Base-by-base conservation (phyloP, 2,329 filamentous ascomycete genomes). In the Fusarium burgessii region DNA sequence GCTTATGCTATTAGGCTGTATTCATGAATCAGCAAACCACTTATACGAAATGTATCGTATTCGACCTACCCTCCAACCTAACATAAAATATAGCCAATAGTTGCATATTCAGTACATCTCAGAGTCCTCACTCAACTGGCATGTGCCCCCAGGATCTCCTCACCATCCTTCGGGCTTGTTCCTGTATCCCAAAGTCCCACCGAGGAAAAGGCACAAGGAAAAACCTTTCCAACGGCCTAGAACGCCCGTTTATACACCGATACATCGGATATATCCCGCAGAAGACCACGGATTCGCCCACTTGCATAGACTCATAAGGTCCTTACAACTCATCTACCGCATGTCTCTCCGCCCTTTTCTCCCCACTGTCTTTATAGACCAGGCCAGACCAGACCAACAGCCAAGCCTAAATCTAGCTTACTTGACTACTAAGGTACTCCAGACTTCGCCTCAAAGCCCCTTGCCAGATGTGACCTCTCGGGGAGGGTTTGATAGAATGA, bases 151-250 rank as follows among this genome's bases (percentile, higher is more conserved):
- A 52, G 52, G 23, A 62, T 62, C 50, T 54, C 42, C 49, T 59
- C 32, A 33, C 38, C 33, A 52, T 14, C 32, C 25, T 35, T 42
- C 23, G 27, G 51, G 36, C 45, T 41, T 29, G 66, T 66, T 56
- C 66, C 66, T 70, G 66, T 61, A 61, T 47, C 42, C 60, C 49
- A 57, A 43, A 61, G 50, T 64, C 51, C 64, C 46, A 46, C 47
- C 49, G 35, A 46, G 13, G 45, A 42, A 41, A 29, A 61, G 18
- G 51, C 50, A 54, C 43, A 68, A 55, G 55, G 42, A 54, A 60
- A 42, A 57, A 46, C 41, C 50, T 51, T 52, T 46, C 15, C 47
- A 61, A 69, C 55, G 63, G 63, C 41, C 52, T 25, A 38, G 49
- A 49, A 43, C 49, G 51, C 58, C 52, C 64, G 25, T 55, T 43